phyloP scores from a whole-genome alignment of 2,329 filamentous ascomycete species.

The Aureobasidium namibiae region DNA sequence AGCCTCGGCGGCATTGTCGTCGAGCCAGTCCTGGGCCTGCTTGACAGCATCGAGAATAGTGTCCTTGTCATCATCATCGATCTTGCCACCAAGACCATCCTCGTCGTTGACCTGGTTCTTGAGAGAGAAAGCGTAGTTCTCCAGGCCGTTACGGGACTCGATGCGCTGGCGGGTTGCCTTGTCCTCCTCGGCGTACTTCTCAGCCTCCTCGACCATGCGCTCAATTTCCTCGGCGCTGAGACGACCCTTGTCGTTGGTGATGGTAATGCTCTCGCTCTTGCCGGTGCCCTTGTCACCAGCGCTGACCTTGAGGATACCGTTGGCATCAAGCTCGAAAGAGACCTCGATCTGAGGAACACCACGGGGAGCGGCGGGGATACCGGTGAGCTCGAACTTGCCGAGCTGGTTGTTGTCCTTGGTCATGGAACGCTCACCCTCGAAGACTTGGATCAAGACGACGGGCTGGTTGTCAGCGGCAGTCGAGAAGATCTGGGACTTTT shows the following conservation, averaged over 20 bases:
- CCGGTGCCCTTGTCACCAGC: constrained; percentile 97
- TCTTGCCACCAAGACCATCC: constrained; percentile 95
- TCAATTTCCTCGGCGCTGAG: constrained; percentile 95
- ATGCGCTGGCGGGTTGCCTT: constrained; percentile 97
- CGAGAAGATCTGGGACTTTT: constrained; percentile 97
- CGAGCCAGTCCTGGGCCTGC: constrained; percentile 94
- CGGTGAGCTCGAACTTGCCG: constrained; percentile 96
- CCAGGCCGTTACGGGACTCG: constrained; percentile 88
- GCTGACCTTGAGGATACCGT: constrained; percentile 95
- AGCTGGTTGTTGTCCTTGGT: constrained; percentile 97
- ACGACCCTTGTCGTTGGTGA: constrained; percentile 99
- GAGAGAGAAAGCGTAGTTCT: constrained; percentile 98
- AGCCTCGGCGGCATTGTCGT: constrained; percentile 83
- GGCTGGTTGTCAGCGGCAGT: constrained; percentile 96
- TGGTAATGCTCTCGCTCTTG: constrained; percentile 95
- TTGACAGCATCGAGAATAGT: constrained; percentile 91
- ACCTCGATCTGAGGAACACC: constrained; percentile 98
- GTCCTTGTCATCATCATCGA: constrained; percentile 98
- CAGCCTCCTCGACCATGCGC: constrained; percentile 96
- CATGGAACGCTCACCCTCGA: constrained; percentile 85
- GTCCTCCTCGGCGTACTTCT: constrained; percentile 98
- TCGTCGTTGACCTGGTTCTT: constrained; percentile 99
- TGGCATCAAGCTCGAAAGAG: constrained; percentile 94
- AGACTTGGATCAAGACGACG: constrained; percentile 90
- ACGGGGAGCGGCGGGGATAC: constrained; percentile 88